Evolutionary conservation across 1,284 basidiomycete species (phyloP), one percentile per base, ranked within the genome.

Genomic region (Heterobasidion annosum): DNA sequence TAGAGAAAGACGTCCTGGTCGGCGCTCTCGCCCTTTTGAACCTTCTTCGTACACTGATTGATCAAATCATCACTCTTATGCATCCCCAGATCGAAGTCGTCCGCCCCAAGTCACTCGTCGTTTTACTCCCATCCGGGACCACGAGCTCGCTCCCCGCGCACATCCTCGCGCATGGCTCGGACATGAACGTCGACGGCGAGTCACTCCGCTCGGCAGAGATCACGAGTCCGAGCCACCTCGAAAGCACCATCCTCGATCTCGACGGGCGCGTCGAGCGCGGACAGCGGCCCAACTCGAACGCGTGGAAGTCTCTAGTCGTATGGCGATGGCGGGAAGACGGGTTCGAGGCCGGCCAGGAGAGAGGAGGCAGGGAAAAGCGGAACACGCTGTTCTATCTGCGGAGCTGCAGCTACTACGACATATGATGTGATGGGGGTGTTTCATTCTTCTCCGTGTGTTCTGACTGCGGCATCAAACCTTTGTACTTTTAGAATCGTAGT

Each of bases 1-100:
- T 82, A 10, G 77, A 80, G 63, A 82, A 82, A 58, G 81, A 83
- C 56, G 66, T 73, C 19, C 65, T 82, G 42, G 80, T 81, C 59
- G 52, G 73, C 61, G 35, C 51, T 50, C 35, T 25, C 12, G 43
- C 33, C 45, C 13, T 8, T 10, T 2, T 40, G 25, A 25, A 4
- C 25, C 3, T 40, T 10, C 37, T 40, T 40, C n/a, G 37, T n/a
- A 10, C 37, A 5, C n/a, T 40, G 10, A 40, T 40, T 8, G 37
- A 40, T 40, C 7, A 8, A 10, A 40, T n/a, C 10, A 40, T 40
- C 12, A 25, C 25, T 5, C 44, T 32, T 46, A 19, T 8, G 43
- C 25, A 48, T 54, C 15, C 45, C 10, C 56, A 81, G 79, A 69
- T 82, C 32, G 67, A 74, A 42, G 63, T 66, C 6, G 71, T 79